These are phyloP conservation scores for Mycena crocata DNA, from an alignment of 768 basidiomycete species.

Conservation along the genomic window DNA sequence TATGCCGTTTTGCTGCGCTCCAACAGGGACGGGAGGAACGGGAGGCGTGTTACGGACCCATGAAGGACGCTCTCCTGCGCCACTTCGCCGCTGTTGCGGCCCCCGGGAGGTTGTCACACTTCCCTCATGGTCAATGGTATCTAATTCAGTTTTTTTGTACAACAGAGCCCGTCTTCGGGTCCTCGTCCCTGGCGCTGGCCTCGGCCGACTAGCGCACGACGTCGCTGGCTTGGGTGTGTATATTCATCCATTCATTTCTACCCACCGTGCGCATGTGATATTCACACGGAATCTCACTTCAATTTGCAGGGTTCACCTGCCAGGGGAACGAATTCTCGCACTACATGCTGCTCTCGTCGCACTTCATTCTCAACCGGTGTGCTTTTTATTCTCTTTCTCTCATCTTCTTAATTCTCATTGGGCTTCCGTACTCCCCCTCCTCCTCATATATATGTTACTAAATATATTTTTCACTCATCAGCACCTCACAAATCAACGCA, in stretches of 20 bases:
- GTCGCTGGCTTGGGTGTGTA: slow-evolving; percentile 80
- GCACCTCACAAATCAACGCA: slow-evolving; percentile 74
- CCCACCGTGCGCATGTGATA: too few relatives aligned
- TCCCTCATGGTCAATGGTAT: neutral
- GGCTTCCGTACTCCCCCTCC: neutral
- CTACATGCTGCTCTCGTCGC: slow-evolving; percentile 92
- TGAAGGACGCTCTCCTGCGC: slow-evolving; percentile 77
- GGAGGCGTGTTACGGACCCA: slow-evolving; percentile 82
- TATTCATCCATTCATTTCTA: too few relatives aligned
- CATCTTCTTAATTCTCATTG: neutral
- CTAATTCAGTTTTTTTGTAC: slow-evolving; percentile 1
- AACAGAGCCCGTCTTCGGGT: slow-evolving; percentile 70
- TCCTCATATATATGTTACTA: too few relatives aligned
- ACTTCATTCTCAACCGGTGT: slow-evolving; percentile 88
- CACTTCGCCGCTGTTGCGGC: slow-evolving; percentile 69
- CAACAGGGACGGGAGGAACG: slow-evolving; percentile 80
- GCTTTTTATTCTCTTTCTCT: neutral
- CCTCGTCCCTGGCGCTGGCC: slow-evolving; percentile 90
- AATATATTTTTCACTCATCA: slow-evolving; percentile 38
- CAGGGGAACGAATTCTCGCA: slow-evolving; percentile 98
- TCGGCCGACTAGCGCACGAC: slow-evolving; percentile 91
- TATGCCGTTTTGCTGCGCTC: neutral
- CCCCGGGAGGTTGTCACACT: slow-evolving; percentile 62
- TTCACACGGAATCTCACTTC: neutral
- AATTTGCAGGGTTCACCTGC: slow-evolving; percentile 78